Percentiles rank a stretch among this genome's conserved stretches.
phyloP scores from a whole-genome alignment of 2,329 filamentous ascomycete species.

The Xylaria sp. region DNA sequence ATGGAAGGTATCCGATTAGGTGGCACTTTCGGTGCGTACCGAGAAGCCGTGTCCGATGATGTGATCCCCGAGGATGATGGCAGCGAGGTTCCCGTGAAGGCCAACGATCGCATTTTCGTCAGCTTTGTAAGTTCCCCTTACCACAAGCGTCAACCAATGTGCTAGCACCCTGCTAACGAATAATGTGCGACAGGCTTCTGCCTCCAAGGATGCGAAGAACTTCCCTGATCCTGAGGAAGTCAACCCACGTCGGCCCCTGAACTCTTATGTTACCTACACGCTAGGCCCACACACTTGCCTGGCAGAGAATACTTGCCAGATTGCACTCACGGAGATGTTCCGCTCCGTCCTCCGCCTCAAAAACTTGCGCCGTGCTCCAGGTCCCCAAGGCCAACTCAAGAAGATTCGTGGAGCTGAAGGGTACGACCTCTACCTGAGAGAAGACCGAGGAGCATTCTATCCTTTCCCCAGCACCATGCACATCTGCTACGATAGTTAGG shows the following conservation, averaged over 20 bases:
- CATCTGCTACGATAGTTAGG: constrained; percentile 47
- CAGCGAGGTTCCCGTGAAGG: constrained; percentile 60
- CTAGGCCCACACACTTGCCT: constrained; percentile 72
- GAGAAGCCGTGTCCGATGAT: constrained; percentile 61
- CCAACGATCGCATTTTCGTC: constrained; percentile 71
- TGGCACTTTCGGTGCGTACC: constrained; percentile 70
- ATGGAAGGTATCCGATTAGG: constrained; percentile 78
- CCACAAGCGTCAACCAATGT: not conserved
- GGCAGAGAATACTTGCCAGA: constrained; percentile 68
- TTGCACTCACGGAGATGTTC: constrained; percentile 75
- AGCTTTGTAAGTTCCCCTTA: constrained; percentile 62
- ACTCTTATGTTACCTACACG: constrained; percentile 73
- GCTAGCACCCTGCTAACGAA: constrained; percentile 4
- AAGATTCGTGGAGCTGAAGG: constrained; percentile 67
- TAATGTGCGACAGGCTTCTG: constrained; percentile 51
- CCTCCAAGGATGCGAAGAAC: constrained; percentile 65
- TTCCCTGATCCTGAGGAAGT: constrained; percentile 73
- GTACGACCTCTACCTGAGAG: constrained; percentile 70
- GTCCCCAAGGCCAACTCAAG: constrained; percentile 74
- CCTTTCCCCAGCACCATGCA: constrained; percentile 55
- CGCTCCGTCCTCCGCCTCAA: constrained; percentile 70
- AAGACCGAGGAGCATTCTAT: constrained; percentile 70
- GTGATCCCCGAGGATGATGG: constrained; percentile 64
- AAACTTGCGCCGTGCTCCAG: constrained; percentile 70
- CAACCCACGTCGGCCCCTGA: constrained; percentile 70